Percentiles rank a stretch among this genome's conserved stretches.
phyloP scores from a whole-genome alignment of 805 yeast species.

The Candida ascalaphidarum region DNA sequence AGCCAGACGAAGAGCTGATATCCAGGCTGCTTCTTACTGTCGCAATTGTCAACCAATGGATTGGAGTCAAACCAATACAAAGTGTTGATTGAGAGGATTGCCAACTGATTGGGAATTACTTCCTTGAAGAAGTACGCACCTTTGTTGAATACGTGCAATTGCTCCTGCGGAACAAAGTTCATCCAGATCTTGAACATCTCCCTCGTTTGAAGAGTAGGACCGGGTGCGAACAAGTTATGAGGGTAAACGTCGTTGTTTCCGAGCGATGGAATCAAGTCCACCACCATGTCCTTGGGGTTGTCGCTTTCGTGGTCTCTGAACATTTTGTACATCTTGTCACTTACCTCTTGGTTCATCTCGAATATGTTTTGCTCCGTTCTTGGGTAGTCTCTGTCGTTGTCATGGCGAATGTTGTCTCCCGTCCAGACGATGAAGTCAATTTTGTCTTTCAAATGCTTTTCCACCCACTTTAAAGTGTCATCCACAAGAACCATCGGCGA shows the following conservation, averaged over 20 bases:
- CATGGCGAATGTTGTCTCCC: constrained; percentile 83
- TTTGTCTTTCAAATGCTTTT: constrained; percentile 56
- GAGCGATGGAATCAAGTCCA: constrained; percentile 54
- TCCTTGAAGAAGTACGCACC: constrained; percentile 72
- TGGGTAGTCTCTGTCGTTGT: constrained; percentile 66
- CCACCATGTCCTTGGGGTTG: constrained; percentile 38
- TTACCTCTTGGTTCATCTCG: constrained; percentile 54
- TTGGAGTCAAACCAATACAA: constrained; percentile 67
- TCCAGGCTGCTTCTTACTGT: constrained; percentile 67
- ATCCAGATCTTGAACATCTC: constrained; percentile 71
- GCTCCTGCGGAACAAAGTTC: constrained; percentile 66
- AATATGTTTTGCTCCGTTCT: constrained; percentile 67
- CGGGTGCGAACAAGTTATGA: constrained; percentile 76
- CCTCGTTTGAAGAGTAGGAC: constrained; percentile 83
- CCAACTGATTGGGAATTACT: constrained; percentile 72
- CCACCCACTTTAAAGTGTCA: constrained; percentile 60
- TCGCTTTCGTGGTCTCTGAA: constrained; percentile 42
- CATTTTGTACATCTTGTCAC: constrained; percentile 40
- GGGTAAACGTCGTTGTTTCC: constrained; percentile 91
- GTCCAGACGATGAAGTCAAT: constrained; percentile 88
- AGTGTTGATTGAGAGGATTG: constrained; percentile 73
- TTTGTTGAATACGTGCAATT: constrained; percentile 62
- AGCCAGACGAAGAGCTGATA: constrained; percentile 71
- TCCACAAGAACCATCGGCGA: constrained; percentile 56
- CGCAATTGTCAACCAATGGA: constrained; percentile 79